Evolutionary conservation across 108 stramenopile species (phyloP).

Genomic region (Conticribra guillardii): DNA sequence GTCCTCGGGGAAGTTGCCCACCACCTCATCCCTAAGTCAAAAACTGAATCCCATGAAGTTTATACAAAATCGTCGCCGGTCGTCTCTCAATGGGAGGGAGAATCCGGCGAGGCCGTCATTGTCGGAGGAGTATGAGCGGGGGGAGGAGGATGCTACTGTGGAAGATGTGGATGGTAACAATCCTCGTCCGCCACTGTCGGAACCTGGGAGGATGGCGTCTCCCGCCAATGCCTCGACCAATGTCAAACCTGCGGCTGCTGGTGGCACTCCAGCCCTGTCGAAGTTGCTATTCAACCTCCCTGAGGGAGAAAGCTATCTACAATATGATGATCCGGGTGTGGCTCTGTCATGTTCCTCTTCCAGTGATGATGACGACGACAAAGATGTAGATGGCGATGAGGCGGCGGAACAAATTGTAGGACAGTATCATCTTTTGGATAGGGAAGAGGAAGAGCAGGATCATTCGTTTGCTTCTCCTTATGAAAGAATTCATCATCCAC

Average conservation of each 20-base stretch:
- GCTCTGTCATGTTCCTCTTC: slow-evolving; percentile 17
- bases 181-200: too few relatives aligned
- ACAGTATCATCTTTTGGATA: slow-evolving; percentile 26
- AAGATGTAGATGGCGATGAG: slow-evolving; percentile 18
- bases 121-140: slow-evolving; percentile 19
- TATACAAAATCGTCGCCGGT: not conserved
- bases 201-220: not conserved
- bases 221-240: not conserved
- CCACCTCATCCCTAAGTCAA: not conserved
- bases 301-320: slow-evolving; percentile 11
- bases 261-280: not conserved
- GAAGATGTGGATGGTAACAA: not conserved
- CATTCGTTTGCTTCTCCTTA: not conserved
- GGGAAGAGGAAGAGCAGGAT: not conserved
- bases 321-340: slow-evolving; percentile 17
- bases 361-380: slow-evolving; percentile 21
- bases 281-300: not conserved
- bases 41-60: not conserved
- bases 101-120: slow-evolving; percentile 27
- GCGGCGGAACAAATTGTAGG: slow-evolving; percentile 19
- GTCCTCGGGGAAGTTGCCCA: too few relatives aligned
- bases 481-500: not conserved
- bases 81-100: slow-evolving; percentile 12
- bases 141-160: not conserved
- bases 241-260: not conserved